A percentile compares a stretch with the other conserved stretches of the same genome.
These are phyloP conservation scores for Patellifolia procumbens DNA, from an alignment of 179 eudicot species.

Conservation along the genomic window DNA sequence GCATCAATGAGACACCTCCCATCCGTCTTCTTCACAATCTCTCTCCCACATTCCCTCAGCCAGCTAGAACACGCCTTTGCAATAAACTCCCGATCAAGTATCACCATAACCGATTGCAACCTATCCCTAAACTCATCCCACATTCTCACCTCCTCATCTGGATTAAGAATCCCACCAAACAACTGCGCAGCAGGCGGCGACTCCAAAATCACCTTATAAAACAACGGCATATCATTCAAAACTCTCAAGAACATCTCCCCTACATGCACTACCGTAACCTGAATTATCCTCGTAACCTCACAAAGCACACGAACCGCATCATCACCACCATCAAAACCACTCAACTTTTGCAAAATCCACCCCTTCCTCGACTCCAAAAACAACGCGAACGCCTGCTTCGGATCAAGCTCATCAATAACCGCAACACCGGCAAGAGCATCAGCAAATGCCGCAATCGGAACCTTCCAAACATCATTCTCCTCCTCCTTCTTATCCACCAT, in stretches of 20 bases:
- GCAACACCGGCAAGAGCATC: constrained; percentile 91
- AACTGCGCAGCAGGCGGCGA: constrained; percentile 93
- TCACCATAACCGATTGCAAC: constrained; percentile 68
- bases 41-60: constrained; percentile 87
- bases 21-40: constrained; percentile 63
- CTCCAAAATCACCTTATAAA: constrained; percentile 75
- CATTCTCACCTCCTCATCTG: constrained; percentile 82
- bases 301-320: constrained; percentile 63
- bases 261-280: constrained; percentile 79
- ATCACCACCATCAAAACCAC: constrained; percentile 35
- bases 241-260: constrained; percentile 95
- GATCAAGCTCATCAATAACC: constrained; percentile 74
- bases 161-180: constrained; percentile 89
- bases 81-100: constrained; percentile 65
- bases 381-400: constrained; percentile 61
- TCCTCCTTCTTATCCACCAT: constrained; percentile 26
- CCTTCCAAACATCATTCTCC: constrained; percentile 31
- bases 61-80: constrained; percentile 76
- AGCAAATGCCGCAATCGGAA: constrained; percentile 53
- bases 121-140: constrained; percentile 81
- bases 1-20: constrained; percentile 80
- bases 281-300: constrained; percentile 84
- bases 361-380: constrained; percentile 78
- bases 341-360: constrained; percentile 75
- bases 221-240: constrained; percentile 85